These are phyloP conservation scores for Penicillium carneum DNA, from an alignment of 2,329 filamentous ascomycete species.

Conservation along the genomic window DNA sequence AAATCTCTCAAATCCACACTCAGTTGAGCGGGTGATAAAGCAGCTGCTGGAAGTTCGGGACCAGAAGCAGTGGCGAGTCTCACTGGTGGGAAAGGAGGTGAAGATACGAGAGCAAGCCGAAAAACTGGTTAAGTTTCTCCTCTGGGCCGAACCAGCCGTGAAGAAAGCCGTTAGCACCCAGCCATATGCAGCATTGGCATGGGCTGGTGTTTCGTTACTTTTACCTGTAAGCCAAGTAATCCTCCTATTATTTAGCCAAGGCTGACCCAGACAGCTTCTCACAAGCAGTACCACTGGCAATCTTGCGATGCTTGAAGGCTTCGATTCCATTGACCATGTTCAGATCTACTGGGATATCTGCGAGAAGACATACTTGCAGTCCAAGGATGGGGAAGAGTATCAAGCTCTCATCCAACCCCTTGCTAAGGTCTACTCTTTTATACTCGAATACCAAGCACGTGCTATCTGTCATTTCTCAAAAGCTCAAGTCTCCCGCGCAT, in stretches of 20 bases:
- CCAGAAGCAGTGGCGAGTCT: constrained; percentile 31
- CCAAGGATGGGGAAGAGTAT: neutral
- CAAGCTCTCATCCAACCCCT: constrained; percentile 14
- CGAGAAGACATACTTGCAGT: neutral
- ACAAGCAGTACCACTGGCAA: neutral
- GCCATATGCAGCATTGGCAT: constrained; percentile 5
- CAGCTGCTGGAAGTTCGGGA: constrained; percentile 1
- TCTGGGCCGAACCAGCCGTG: constrained; percentile 4
- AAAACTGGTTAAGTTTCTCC: constrained; percentile 18
- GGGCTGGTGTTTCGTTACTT: constrained; percentile 3
- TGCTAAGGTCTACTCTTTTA: constrained; percentile 32
- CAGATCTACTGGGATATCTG: neutral
- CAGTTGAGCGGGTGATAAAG: neutral
- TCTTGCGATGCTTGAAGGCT: neutral
- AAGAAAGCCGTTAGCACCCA: constrained; percentile 2
- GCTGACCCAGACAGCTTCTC: neutral
- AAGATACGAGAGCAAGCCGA: constrained; percentile 18
- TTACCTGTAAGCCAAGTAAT: neutral
- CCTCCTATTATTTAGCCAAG: neutral
- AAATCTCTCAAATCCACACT: neutral
- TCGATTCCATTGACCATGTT: neutral
- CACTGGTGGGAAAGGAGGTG: constrained; percentile 16
- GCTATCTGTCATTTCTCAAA: constrained; percentile 24
- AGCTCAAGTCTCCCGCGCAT: constrained; percentile 18
- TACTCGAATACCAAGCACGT: constrained; percentile 25